A percentile compares a stretch with the other conserved stretches of the same genome.
Evolutionary conservation across 169 alveolate species (phyloP).

Genomic region (Babesia divergens): DNA sequence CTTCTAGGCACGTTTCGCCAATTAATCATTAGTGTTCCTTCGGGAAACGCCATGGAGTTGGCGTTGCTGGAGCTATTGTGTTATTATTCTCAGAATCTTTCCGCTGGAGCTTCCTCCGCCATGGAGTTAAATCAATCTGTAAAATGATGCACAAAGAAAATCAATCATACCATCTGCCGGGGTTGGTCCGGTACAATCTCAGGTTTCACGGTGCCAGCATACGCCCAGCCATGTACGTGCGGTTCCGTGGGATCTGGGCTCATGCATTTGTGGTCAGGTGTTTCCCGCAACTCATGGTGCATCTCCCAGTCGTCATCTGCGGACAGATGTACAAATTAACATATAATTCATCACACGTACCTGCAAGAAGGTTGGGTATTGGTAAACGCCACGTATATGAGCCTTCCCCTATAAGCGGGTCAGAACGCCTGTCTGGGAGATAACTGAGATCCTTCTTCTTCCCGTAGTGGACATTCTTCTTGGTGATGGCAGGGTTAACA

Average conservation of each 20-base stretch:
- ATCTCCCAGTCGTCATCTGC: conserved; percentile 67
- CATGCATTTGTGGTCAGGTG: conserved; percentile 48
- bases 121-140: conserved; percentile 77
- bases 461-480: conserved; percentile 77
- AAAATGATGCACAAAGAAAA: background rate
- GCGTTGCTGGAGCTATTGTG: conserved; percentile 45
- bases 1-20: too few species aligned
- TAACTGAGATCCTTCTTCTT: conserved; percentile 68
- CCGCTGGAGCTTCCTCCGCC: conserved; percentile 71
- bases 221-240: conserved; percentile 52
- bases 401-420: conserved; percentile 56
- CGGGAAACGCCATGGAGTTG: conserved; percentile 62
- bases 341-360: conserved; percentile 43
- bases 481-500: conserved; percentile 79
- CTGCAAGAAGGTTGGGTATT: conserved; percentile 72
- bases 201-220: conserved; percentile 42
- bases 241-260: conserved; percentile 67
- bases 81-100: conserved; percentile 5
- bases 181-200: conserved; percentile 48
- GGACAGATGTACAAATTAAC: background rate
- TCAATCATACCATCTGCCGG: conserved; percentile 4
- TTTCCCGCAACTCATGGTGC: conserved; percentile 36
- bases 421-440: conserved; percentile 42
- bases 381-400: conserved; percentile 74
- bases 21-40: conserved; percentile 15